A percentile compares a stretch with the other conserved stretches of the same genome.
phyloP scores from a whole-genome alignment of 768 basidiomycete species.

The Mrakia hoshinonis region DNA sequence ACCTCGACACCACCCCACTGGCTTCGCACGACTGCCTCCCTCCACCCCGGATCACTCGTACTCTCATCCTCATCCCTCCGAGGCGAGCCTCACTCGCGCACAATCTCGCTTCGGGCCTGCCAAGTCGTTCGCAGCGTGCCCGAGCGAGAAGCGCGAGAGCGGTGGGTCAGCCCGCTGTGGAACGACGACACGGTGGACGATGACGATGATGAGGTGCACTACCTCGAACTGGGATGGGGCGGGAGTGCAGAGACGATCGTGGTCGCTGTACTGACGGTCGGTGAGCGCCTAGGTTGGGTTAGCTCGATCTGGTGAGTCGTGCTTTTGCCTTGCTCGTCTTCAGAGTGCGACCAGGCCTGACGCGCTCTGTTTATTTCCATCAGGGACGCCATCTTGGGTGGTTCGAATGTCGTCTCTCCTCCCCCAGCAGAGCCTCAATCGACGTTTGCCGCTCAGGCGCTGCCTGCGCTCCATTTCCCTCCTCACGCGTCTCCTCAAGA shows the following conservation, averaged over 20 bases:
- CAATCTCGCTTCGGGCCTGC: not conserved
- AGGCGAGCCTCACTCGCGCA: not conserved
- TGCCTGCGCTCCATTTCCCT: not conserved
- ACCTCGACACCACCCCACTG: conserved; percentile 11
- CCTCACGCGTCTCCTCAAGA: conserved; percentile 15
- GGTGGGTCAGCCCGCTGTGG: conserved; percentile 14
- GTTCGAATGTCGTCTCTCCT: conserved; percentile 13
- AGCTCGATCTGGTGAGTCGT: conserved; percentile 22
- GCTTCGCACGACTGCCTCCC: conserved; percentile 16
- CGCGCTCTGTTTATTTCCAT: not conserved
- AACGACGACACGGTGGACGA: conserved; percentile 11
- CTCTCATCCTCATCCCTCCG: conserved; percentile 13
- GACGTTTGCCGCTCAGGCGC: not conserved
- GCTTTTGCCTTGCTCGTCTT: not conserved
- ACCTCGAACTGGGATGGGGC: conserved; percentile 19
- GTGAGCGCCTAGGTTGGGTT: conserved; percentile 28
- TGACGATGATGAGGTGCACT: conserved; percentile 22
- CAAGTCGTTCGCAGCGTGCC: conserved; percentile 22
- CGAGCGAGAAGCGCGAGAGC: conserved; percentile 17
- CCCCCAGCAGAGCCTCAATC: not conserved
- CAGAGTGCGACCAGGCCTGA: not conserved
- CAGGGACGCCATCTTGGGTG: conserved; percentile 26
- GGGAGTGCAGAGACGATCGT: conserved; percentile 1
- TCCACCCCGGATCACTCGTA: conserved; percentile 4
- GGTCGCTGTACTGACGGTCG: conserved; percentile 20